Evolutionary conservation across 345 rosid genomes (phyloP).

Genomic region (Stellera chamaejasme): DNA sequence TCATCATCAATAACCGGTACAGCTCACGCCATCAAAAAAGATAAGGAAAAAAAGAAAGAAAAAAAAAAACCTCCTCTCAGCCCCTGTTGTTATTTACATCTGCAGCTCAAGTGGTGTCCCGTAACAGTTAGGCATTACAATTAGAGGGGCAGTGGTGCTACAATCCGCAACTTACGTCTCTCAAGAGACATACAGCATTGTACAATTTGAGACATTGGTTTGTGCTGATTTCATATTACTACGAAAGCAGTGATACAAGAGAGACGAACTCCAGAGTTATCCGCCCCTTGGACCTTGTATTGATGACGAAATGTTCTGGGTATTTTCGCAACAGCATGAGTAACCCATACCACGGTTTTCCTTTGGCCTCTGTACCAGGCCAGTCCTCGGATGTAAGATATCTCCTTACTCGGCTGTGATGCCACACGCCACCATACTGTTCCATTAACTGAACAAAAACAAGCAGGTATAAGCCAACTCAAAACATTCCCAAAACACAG

Average conservation of each 20-base stretch:
- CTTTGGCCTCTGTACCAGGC: conserved; percentile 67
- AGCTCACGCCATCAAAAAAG: too few relatives aligned
- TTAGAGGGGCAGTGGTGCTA: conserved; percentile 3
- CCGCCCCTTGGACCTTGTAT: conserved; percentile 76
- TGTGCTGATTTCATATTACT: conserved; percentile 10
- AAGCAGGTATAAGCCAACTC: conserved; percentile 9
- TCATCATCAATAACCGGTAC: too few relatives aligned
- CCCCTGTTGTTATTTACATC: background rate
- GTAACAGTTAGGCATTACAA: background rate
- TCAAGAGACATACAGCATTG: background rate
- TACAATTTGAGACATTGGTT: background rate
- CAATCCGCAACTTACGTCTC: background rate
- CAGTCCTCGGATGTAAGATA: conserved; percentile 81
- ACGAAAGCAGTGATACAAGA: conserved; percentile 79
- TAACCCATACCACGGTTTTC: conserved; percentile 89
- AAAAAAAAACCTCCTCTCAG: background rate
- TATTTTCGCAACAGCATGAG: conserved; percentile 82
- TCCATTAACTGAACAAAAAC: conserved; percentile 51
- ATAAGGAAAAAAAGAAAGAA: too few relatives aligned
- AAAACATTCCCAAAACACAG: background rate
- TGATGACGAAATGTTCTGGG: conserved; percentile 94
- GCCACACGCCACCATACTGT: conserved; percentile 73
- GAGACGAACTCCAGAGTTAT: conserved; percentile 82
- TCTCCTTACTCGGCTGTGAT: conserved; percentile 80
- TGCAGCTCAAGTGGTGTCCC: background rate